Base-by-base conservation (phyloP, 1,284 basidiomycete species). In the Pseudozyma pruni region DNA sequence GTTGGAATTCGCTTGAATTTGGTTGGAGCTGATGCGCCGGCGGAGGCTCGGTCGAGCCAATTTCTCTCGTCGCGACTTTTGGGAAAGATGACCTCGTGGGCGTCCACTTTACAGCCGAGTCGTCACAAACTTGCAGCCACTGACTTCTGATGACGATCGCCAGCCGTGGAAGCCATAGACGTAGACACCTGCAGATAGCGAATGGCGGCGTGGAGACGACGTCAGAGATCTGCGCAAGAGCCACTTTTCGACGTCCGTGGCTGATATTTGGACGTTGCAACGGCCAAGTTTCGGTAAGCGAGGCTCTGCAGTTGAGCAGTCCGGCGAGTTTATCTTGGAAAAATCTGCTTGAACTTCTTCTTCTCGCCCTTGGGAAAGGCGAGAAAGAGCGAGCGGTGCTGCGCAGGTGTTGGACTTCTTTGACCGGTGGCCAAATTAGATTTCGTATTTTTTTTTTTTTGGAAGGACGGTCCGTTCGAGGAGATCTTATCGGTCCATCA, bases 401-500 rank as follows among this genome's bases (percentile, higher is more conserved):
- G 39, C 20, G 20, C 34, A 29, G 35, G 13, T 44, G 43, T 42
- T 42, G 5, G 22, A 43, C 27, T 27, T 22, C 43, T 32, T 54
- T 32, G 39, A n/a, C 20, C 29, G 31, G 39, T 42, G 49, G 40
- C 40, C 34, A 22, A 52, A 8, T 34, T 43, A n/a, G n/a, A n/a
- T n/a, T 51, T 51, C 37, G 47, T 44, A 35, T 40, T 37, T 23
- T 48, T 47, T 33, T 19, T 22, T 48, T 37, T 43, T 23, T n/a
- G 50, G 32, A 38, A 41, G 41, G 22, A 48, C 14, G 54, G 53
- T 32, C 40, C 39, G 46, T 48, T 43, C 41, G 42, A 27, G 27
- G 41, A 66, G 62, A 66, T 66, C 62, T 64, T 45, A 29, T 53
- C 14, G 41, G 46, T 22, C 53, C 55, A 58, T 54, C 55, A 5